Evolutionary conservation across 225 moss, liverwort and hornwort species (phyloP), one percentile per base, ranked within the genome.

Genomic region (Physcomitrellopsis africana): DNA sequence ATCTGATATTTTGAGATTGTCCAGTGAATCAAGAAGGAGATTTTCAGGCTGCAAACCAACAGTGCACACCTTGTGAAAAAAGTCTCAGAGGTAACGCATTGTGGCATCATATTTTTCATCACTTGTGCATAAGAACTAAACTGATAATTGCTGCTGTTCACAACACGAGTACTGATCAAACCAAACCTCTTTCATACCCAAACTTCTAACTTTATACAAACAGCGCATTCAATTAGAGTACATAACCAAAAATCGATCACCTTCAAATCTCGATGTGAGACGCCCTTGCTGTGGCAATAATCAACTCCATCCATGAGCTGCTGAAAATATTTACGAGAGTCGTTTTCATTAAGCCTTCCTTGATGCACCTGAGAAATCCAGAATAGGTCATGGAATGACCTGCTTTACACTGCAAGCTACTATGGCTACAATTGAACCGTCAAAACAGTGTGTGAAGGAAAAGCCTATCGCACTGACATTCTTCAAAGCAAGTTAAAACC

Each of bases 211-310:
- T 37, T 37, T 5, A 53, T 37, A 62, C 5, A 55, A 56, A 3
- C 12, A 54, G 47, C 67, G 61, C 15, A 16, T 22, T 66, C 60
- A 60, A 24, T 52, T 11, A 12, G 14, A 51, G 45, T 55, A 60
- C 52, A 23, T 17, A 14, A 70, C 1, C 15, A 19, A 44, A 11
- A 67, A 69, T 10, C 29, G 47, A 32, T 20, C 76, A 97, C 97
- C 97, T 99, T 99, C 83, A 99, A 84, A 81, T 99, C 99, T 58
- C 99, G 93, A 80, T 99, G 99, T 61, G 90, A 99, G 44, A 99
- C 99, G 51, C 99, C 99, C 83, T 95, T 95, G 85, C 93, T 99
- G 73, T 99, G 99, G 72, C 99, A 95, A 82, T 86, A 95, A 76
- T 91, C 83, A 16, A 99, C 95, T 67, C 90, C 99, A 84, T 99